These are phyloP conservation scores for Kodamaea leandrae DNA, from an alignment of 805 yeast species.

Conservation along the genomic window DNA sequence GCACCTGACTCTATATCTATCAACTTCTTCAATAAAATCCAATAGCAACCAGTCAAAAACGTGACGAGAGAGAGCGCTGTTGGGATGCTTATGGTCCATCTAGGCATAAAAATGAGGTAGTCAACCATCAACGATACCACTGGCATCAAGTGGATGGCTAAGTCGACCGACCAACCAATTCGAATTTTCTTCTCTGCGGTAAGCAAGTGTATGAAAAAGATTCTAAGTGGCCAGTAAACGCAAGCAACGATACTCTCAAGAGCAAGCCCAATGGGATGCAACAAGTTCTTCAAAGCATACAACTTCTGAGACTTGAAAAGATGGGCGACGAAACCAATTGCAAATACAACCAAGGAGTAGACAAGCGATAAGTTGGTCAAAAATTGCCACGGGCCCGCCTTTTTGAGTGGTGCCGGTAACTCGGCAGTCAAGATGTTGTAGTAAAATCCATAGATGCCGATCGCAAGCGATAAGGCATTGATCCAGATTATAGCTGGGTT, in stretches of 20 bases:
- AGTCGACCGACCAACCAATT: conserved; percentile 52
- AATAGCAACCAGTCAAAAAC: conserved; percentile 47
- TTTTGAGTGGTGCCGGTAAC: conserved; percentile 49
- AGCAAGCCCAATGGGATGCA: conserved; percentile 55
- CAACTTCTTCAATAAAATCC: conserved; percentile 48
- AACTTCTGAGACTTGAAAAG: conserved; percentile 20
- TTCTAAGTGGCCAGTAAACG: conserved; percentile 68
- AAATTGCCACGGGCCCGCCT: conserved; percentile 71
- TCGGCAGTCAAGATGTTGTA: conserved; percentile 17
- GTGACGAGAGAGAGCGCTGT: conserved; percentile 41
- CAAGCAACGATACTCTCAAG: conserved; percentile 59
- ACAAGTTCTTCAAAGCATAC: conserved; percentile 35
- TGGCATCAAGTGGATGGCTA: conserved; percentile 62
- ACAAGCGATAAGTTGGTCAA: conserved; percentile 48
- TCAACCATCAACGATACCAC: conserved; percentile 50
- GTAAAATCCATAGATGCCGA: conserved; percentile 30
- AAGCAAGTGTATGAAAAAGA: conserved; percentile 51
- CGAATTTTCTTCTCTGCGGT: conserved; percentile 30
- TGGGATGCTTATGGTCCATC: conserved; percentile 33
- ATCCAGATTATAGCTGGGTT: conserved; percentile 26
- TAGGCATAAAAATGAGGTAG: conserved; percentile 51
- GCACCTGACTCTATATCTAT: conserved; percentile 48
- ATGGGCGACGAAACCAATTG: conserved; percentile 34
- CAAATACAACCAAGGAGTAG: conserved; percentile 16
- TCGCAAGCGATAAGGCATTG: conserved; percentile 22